Evolutionary conservation across 1,284 basidiomycete genomes (phyloP), one percentile per base, ranked within the genome.

Genomic region (Vanrija humicola): DNA sequence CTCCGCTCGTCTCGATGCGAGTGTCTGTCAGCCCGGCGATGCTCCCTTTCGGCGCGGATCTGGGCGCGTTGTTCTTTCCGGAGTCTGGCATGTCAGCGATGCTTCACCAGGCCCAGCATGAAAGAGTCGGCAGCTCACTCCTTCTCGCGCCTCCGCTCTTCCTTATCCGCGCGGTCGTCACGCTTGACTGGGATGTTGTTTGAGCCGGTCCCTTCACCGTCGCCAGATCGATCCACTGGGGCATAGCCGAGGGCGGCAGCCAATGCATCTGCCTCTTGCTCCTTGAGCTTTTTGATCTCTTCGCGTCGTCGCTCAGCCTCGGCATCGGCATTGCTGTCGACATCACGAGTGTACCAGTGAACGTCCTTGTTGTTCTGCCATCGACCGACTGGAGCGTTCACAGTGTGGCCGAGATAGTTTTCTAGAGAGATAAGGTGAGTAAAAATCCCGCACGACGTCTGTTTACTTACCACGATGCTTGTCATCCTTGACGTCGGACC

Each of bases 321-420:
- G 8, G 53, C 61, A 52, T 84, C 83, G 10, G 68, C 73, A 23
- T 84, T 82, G 0, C 63, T 63, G 7, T 73, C 62, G 12, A 67
- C 43, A 2, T 92, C 89, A 38, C 91, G 84, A 59, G 79, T 83
- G 70, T 95, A 95, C 91, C 91, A 95, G 70, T 95, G 91, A 18
- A 95, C 79, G 67, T 95, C 91, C 72, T 93, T 91, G 78, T 90
- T 90, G 78, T 92, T 93, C 77, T 95, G 91, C 91, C 91, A 95
- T 60, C 92, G 81, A 4, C 92, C 91, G 3, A 89, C 89, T 0
- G 91, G 91, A 1, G 90, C 91, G 67, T 94, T 92, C 75, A 94
- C 86, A 60, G 90, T 90, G 68, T 91, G 88, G 5, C 91, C 91
- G 1, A 95, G 84, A 71, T 94, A 94, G 74, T 93, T 87, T 86